Evolutionary conservation across 495 filamentous ascomycete species (phyloP).

Genomic region (Xylaria telfairii): DNA sequence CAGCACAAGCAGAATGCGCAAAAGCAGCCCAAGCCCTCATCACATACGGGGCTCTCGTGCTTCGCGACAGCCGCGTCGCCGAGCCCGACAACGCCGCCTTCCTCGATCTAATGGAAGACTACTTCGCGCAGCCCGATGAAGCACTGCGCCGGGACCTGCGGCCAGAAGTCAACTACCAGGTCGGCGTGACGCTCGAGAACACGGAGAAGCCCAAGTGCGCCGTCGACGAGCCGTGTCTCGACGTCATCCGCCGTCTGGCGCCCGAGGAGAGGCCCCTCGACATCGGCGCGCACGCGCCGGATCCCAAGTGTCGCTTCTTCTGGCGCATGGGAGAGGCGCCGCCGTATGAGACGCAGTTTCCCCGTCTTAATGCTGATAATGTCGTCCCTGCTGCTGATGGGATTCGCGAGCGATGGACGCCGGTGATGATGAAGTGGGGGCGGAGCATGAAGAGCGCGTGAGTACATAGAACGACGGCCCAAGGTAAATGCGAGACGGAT

Average conservation of each 20-base stretch:
- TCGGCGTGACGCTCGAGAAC: constrained; percentile 60
- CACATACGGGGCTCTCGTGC: constrained; percentile 55
- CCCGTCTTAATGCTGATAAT: constrained; percentile 52
- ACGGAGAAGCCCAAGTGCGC: constrained; percentile 62
- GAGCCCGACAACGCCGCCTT: constrained; percentile 55
- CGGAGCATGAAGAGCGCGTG: constrained; percentile 59
- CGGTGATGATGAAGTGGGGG: constrained; percentile 56
- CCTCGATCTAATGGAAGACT: constrained; percentile 60
- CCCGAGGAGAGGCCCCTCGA: constrained; percentile 55
- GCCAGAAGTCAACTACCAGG: constrained; percentile 57
- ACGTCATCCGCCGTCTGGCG: constrained; percentile 52
- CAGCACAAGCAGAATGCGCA: constrained; percentile 51
- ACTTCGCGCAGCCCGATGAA: constrained; percentile 56
- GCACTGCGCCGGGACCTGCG: constrained; percentile 51
- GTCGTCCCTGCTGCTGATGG: constrained; percentile 48
- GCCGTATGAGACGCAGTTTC: constrained; percentile 55
- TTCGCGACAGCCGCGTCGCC: constrained; percentile 59
- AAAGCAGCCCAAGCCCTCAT: constrained; percentile 54
- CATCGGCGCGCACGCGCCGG: constrained; percentile 51
- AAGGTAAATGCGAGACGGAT: background rate
- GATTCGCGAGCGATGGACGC: constrained; percentile 51
- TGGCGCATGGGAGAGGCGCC: constrained; percentile 55
- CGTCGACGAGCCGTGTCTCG: constrained; percentile 57
- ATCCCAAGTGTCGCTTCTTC: constrained; percentile 60
- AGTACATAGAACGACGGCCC: constrained; percentile 34